Conservation (phyloP, 2,329 filamentous ascomycete species). For the Tetracladium maxilliforme region DNA sequence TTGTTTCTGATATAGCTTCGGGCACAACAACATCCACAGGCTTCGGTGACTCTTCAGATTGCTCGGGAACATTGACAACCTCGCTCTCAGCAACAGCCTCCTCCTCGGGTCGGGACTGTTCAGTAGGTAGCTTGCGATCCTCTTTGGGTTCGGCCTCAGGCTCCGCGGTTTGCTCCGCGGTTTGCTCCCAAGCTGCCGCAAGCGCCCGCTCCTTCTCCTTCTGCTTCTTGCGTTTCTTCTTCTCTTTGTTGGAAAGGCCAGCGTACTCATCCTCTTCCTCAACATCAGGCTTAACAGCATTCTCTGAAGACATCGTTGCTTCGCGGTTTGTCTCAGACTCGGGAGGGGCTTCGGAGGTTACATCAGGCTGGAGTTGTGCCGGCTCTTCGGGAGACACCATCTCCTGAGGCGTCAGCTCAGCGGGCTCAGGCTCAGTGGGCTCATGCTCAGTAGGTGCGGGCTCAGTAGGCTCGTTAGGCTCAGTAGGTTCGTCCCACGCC, state of each 20-base stretch:
- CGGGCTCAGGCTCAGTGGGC: background rate
- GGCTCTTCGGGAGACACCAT: conserved; percentile 1
- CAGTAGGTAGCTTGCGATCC: too few species aligned
- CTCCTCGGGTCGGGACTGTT: too few species aligned
- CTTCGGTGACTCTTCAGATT: too few species aligned
- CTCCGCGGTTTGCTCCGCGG: too few species aligned
- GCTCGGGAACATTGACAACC: too few species aligned
- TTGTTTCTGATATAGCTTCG: too few species aligned
- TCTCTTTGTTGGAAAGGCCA: conserved; percentile 25
- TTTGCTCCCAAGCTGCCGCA: too few species aligned
- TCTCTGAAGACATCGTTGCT: conserved; percentile 1
- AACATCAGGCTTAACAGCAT: too few species aligned
- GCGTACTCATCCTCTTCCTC: conserved; percentile 13
- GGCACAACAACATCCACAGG: too few species aligned
- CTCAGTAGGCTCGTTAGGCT: conserved; percentile 2
- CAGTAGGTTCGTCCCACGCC: too few species aligned
- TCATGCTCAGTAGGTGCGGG: conserved; percentile 4
- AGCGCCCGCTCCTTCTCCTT: conserved; percentile 12
- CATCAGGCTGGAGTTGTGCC: conserved; percentile 2
- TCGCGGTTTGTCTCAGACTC: conserved; percentile 1
- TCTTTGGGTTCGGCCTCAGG: too few species aligned
- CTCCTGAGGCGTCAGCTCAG: conserved; percentile 1
- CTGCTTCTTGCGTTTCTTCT: conserved; percentile 25
- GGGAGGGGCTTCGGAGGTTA: conserved; percentile 2
- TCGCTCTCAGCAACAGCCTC: too few species aligned